Base-by-base conservation (phyloP, 1,284 basidiomycete species). In the Termitomyces sp. region DNA sequence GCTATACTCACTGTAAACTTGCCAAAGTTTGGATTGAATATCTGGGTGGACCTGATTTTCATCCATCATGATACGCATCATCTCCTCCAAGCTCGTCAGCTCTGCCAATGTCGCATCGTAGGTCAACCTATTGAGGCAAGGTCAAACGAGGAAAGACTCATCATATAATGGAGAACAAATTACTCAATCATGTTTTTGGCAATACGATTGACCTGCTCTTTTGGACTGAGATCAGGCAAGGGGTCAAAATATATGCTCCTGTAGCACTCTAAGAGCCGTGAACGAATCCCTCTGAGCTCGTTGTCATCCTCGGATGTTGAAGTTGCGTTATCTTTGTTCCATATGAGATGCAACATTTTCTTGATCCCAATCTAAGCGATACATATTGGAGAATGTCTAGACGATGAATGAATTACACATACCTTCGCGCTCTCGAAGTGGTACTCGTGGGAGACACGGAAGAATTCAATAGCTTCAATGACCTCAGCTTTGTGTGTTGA, bases 161-260 rank as follows among this genome's bases (percentile, higher is more conserved):
- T 19, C 30, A 13, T 45, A 24, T 24, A 24, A 46, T 13, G 39
- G 18, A 35, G 19, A 18, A 75, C 86, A 49, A 43, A 19, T 21
- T 52, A 94, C 93, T 95, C 90, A 49, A 99, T 93, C 84, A 99
- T 92, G 68, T 99, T 97, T 72, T 93, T 94, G n/a, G 95, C 83
- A 45, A 99, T 96, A n/a, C 93, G 78, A 60, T 86, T 94, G 53
- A 97, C 81, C 66, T 97, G 92, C 55, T 87, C 86, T 67, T 93
- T 93, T 0, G 88, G 53, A 18, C 84, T 80, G 60, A 91, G 72
- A 58, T 80, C 82, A 0, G 77, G 73, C 1, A 91, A 66, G 3
- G 86, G 80, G 52, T 95, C 93, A 65, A 99, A 97, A 74, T 97
- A 99, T 52, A 99, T 72, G 50, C 68, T 83, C 39, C 84, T 81